Conservation (phyloP, 2,329 filamentous ascomycete species). For the Apiospora sp. region DNA sequence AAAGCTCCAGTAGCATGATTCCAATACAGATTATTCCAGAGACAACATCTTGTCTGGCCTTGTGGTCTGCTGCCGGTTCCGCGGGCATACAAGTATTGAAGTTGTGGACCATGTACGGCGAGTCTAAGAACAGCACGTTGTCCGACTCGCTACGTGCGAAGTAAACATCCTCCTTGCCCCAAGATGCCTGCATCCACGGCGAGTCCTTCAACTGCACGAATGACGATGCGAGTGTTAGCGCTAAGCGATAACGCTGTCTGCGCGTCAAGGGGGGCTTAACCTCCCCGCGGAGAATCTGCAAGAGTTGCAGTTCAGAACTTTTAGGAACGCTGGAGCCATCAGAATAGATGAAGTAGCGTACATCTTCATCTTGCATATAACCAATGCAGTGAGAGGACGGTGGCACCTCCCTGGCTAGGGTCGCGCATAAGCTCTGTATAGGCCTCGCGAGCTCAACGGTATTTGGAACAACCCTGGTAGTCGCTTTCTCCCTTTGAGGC, state of each 20-base stretch:
- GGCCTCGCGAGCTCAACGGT: background rate
- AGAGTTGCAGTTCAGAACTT: background rate
- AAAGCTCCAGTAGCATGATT: background rate
- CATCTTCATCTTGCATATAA: constrained; percentile 4
- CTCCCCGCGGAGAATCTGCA: background rate
- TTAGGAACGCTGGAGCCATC: background rate
- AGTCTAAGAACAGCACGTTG: background rate
- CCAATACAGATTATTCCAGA: background rate
- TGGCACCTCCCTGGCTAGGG: background rate
- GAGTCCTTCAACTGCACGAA: constrained; percentile 16
- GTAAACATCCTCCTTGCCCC: constrained; percentile 4
- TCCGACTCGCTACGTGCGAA: constrained; percentile 2
- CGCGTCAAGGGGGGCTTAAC: background rate
- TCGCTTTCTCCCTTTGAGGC: background rate
- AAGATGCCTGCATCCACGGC: background rate
- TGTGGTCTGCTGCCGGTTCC: background rate
- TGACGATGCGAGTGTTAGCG: background rate
- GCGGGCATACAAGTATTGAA: background rate
- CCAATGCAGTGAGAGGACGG: background rate
- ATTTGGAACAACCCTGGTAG: background rate
- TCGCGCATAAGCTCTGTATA: constrained; percentile 5
- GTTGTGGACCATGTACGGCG: constrained; percentile 3
- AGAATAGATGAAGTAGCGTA: background rate
- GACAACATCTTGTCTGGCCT: background rate
- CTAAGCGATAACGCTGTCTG: background rate